A percentile compares a stretch with the other conserved stretches of the same genome.
Evolutionary conservation across 2,329 filamentous ascomycete genomes (phyloP).

Genomic region (Zalaria sp.): DNA sequence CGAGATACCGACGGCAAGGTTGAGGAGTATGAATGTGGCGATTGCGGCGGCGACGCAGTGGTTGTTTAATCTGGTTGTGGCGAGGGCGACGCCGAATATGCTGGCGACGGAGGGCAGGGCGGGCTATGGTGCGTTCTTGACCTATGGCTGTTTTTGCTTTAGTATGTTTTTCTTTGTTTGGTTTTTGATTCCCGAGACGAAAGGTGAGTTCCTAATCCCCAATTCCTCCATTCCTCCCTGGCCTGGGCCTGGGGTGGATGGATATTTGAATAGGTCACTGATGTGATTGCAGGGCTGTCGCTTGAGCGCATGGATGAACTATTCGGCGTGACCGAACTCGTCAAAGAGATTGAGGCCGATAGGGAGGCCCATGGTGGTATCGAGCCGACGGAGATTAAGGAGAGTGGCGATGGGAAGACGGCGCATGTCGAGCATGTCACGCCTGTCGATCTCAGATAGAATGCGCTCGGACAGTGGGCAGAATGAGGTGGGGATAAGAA

Average conservation of each 20-base stretch:
- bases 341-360: conserved; percentile 6
- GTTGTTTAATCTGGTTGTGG: conserved; percentile 61
- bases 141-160: conserved; percentile 53
- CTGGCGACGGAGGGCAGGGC: conserved; percentile 38
- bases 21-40: conserved; percentile 53
- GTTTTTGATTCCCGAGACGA: conserved; percentile 58
- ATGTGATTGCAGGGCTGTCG: conserved; percentile 51
- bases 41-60: conserved; percentile 51
- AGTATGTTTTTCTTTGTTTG: conserved; percentile 52
- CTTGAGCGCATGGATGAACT: conserved; percentile 16
- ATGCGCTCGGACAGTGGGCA: no score
- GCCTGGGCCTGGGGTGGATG: neutral
- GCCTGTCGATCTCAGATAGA: neutral
- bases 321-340: conserved; percentile 12
- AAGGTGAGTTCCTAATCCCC: conserved; percentile 29
- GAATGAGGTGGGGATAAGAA: no score
- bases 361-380: neutral
- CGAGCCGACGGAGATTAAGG: neutral
- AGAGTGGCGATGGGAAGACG: neutral
- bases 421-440: neutral
- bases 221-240: conserved; percentile 45
- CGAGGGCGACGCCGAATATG: conserved; percentile 54
- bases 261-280: conserved; percentile 32
- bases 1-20: conserved; percentile 54
- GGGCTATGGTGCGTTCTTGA: conserved; percentile 49